Percentiles rank a stretch among this genome's conserved stretches.
phyloP scores from a whole-genome alignment of 148 eudicot species.

The Dianthus caryophyllus region DNA sequence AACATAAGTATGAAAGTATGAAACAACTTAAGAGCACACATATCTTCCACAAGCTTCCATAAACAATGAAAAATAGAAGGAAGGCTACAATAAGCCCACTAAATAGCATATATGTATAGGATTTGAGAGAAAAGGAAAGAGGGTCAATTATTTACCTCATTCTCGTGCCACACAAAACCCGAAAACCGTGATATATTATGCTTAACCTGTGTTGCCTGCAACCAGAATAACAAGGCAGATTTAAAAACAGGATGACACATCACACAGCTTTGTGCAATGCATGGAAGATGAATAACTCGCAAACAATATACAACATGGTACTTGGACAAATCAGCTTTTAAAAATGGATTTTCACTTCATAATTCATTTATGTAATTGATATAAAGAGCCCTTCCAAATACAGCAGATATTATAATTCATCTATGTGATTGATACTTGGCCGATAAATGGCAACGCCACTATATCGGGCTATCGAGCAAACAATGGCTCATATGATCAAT shows the following conservation, averaged over 20 bases:
- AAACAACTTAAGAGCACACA: background rate
- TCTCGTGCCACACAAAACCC: conserved; percentile 84
- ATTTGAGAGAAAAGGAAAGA: background rate
- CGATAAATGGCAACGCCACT: too few species aligned
- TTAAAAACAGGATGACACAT: background rate
- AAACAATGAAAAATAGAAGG: background rate
- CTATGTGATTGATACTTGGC: too few species aligned
- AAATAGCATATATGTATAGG: background rate
- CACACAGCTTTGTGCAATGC: background rate
- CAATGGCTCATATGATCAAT: too few species aligned
- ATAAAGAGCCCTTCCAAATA: too few species aligned
- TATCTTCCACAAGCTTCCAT: background rate
- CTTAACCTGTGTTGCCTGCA: conserved; percentile 79
- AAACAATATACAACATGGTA: too few species aligned
- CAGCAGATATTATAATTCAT: too few species aligned
- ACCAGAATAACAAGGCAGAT: background rate
- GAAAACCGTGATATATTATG: conserved; percentile 77
- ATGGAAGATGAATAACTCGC: too few species aligned
- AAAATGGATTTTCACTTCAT: too few species aligned
- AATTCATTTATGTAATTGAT: too few species aligned
- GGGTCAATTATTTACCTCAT: conserved; percentile 53
- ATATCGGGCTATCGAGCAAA: too few species aligned
- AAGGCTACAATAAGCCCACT: background rate
- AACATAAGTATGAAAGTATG: background rate
- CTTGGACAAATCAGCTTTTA: too few species aligned